Evolutionary conservation across 306 rosid genomes (phyloP).

Genomic region (Lablab purpureus): DNA sequence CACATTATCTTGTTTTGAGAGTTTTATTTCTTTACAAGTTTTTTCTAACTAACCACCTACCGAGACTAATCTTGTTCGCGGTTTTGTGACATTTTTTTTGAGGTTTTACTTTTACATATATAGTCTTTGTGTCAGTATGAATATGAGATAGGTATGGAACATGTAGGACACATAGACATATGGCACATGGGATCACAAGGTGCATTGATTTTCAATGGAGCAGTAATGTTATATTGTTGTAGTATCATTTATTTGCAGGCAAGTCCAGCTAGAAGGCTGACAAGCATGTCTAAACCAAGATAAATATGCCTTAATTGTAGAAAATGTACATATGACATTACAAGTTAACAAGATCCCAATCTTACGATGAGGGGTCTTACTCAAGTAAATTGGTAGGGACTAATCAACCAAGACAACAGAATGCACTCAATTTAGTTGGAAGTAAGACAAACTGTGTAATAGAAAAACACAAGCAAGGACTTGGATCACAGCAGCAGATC

Average conservation of each 20-base stretch:
- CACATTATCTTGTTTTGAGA: neutral
- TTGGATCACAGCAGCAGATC: neutral
- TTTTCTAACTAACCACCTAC: too few species aligned
- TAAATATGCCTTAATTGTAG: neutral
- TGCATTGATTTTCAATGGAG: constrained; percentile 29
- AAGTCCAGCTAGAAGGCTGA: constrained; percentile 46
- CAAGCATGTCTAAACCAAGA: constrained; percentile 32
- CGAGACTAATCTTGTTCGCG: too few species aligned
- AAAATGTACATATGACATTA: neutral
- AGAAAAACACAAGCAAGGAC: neutral
- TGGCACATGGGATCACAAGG: constrained; percentile 44
- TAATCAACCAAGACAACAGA: neutral
- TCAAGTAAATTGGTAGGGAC: neutral
- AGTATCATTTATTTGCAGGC: constrained; percentile 38
- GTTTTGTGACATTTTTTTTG: too few species aligned
- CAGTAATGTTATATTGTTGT: constrained; percentile 30
- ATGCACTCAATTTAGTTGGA: constrained; percentile 6
- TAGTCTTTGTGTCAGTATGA: constrained; percentile 6
- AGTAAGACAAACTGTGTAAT: neutral
- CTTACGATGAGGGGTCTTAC: constrained; percentile 2
- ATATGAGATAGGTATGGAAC: constrained; percentile 25
- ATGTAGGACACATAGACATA: constrained; percentile 9
- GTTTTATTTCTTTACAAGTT: neutral
- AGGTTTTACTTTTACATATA: neutral
- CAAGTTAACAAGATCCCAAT: constrained; percentile 7